Base-by-base conservation (phyloP, 1,284 basidiomycete species). In the Sutorius eximius region DNA sequence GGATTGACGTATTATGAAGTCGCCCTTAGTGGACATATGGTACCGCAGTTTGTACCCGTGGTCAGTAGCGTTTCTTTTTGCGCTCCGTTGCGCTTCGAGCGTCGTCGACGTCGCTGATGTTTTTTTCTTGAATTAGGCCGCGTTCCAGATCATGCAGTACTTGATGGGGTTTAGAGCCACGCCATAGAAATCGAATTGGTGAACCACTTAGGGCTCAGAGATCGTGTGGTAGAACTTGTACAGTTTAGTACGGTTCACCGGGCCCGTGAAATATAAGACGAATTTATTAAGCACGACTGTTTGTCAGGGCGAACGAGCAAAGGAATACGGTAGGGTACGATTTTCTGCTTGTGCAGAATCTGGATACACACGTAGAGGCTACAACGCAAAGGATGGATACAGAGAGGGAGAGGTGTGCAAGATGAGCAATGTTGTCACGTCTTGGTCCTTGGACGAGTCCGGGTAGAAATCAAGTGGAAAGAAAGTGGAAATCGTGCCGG, bases 131-230 rank as follows among this genome's bases (percentile, higher is more conserved):
- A 20, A 36, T 30, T 52, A 86, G 82, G 83, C 86, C 43, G 79
- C 83, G 1, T 83, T 86, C 73, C 86, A 88, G 65, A 82, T 77
- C 48, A 87, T 89, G 85, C 71, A 83, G 62, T 87, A 79, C 63
- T 67, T 89, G 56, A 77, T 89, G 81, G 87, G 87, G 15, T 81
- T 83, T 69, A 79, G 86, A 55, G 61, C 68, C 3, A 45, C n/a
- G 13, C 44, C 30, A 15, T 45, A 45, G 18, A 33, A 11, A 16
- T 1, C 4, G 18, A 16, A 5, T 12, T 24, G 18, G 29, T 15
- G 22, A 3, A 5, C 5, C 5, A 2, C 40, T 12, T 41, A 9
- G 13, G 51, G 18, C 24, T 13, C 12, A 5, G 7, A 37, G 22
- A 22, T 29, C 20, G 3, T 13, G 11, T 38, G 20, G 24, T 7